Conservation (phyloP, 257 asterid species). For the Solanum ahanhuiri region DNA sequence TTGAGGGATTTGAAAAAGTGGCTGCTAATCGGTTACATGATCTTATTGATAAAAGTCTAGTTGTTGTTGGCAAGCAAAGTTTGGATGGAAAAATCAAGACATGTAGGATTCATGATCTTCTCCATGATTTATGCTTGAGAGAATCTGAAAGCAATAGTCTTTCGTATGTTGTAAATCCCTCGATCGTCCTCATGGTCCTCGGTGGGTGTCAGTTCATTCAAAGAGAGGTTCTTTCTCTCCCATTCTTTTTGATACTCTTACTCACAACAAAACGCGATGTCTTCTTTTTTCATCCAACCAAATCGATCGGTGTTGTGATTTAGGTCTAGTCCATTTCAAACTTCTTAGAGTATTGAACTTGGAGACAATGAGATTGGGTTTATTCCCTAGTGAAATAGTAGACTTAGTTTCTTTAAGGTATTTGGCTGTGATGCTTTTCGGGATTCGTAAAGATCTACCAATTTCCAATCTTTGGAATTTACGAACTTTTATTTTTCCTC, state of each 20-base stretch:
- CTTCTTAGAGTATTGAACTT: too few relatives aligned
- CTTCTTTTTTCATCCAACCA: too few relatives aligned
- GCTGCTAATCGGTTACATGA: not conserved
- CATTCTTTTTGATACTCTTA: too few relatives aligned
- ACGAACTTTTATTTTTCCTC: not conserved
- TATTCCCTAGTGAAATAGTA: too few relatives aligned
- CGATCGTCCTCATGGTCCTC: too few relatives aligned
- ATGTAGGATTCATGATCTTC: not conserved
- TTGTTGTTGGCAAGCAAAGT: not conserved
- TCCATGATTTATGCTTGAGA: conserved; percentile 1
- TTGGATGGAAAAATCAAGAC: not conserved
- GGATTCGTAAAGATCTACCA: not conserved
- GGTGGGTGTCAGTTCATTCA: not conserved
- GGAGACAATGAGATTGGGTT: too few relatives aligned
- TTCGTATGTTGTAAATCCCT: too few relatives aligned
- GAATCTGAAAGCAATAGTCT: not conserved
- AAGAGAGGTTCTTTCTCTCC: not conserved
- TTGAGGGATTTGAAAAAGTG: not conserved
- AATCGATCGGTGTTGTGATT: too few relatives aligned
- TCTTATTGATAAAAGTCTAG: not conserved
- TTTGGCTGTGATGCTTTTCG: not conserved
- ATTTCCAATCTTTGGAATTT: not conserved
- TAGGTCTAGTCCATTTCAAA: too few relatives aligned
- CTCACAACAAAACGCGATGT: too few relatives aligned
- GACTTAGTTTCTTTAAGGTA: not conserved